A percentile compares a stretch with the other conserved stretches of the same genome.
phyloP scores from a whole-genome alignment of 2,329 filamentous ascomycete genomes.

The Hymenoscyphus fructigenus region DNA sequence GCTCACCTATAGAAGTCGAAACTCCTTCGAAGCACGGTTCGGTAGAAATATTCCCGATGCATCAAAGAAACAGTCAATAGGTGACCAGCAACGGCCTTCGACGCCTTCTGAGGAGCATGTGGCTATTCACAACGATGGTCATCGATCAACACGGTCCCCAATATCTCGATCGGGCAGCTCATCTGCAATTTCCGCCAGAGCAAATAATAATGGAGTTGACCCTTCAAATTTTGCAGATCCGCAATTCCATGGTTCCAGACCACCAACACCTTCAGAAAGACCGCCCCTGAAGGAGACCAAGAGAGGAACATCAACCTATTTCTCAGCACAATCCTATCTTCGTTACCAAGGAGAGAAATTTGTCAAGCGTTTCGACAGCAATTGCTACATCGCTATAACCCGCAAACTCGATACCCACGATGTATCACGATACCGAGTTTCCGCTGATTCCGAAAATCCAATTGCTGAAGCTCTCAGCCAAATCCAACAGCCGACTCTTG shows the following conservation, averaged over 20 bases:
- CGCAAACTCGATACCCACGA: slow-evolving; percentile 98
- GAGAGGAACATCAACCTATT: slow-evolving; percentile 72
- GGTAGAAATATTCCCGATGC: slow-evolving; percentile 90
- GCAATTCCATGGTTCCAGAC: slow-evolving; percentile 68
- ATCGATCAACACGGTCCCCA: slow-evolving; percentile 58
- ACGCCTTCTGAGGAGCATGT: slow-evolving; percentile 66
- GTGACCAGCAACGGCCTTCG: slow-evolving; percentile 58
- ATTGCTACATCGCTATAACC: slow-evolving; percentile 98
- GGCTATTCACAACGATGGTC: slow-evolving; percentile 80
- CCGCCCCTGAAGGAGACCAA: slow-evolving; percentile 29
- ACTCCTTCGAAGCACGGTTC: slow-evolving; percentile 95
- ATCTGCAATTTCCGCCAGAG: slow-evolving; percentile 21
- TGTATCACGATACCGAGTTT: slow-evolving; percentile 72
- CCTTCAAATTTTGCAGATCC: slow-evolving; percentile 55
- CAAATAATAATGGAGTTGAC: slow-evolving; percentile 27
- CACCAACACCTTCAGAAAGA: slow-evolving; percentile 43
- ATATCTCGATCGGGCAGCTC: slow-evolving; percentile 46
- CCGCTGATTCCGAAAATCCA: slow-evolving; percentile 38
- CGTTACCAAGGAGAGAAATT: slow-evolving; percentile 97
- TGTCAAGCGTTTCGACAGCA: slow-evolving; percentile 94
- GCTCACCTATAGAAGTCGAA: slow-evolving; percentile 91
- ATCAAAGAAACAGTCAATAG: slow-evolving; percentile 79
- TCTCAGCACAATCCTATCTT: slow-evolving; percentile 95
- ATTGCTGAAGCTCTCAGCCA: slow-evolving; percentile 74
- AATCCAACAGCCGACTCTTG: slow-evolving; percentile 85